These are phyloP conservation scores for Mycena indigotica DNA, from an alignment of 768 basidiomycete species.

Conservation along the genomic window DNA sequence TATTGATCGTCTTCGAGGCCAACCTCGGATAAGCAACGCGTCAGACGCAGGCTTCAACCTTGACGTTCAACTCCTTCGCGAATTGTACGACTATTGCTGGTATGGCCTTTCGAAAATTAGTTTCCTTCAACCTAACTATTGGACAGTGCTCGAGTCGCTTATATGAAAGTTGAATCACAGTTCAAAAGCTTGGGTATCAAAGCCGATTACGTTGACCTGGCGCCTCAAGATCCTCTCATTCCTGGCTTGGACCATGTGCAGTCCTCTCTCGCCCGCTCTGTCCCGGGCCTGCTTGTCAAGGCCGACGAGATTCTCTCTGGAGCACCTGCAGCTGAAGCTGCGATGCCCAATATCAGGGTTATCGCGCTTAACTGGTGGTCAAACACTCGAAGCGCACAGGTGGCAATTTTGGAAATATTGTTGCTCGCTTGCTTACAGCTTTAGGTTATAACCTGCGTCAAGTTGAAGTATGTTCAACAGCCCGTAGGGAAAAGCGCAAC, in stretches of 20 bases:
- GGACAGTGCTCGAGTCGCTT: constrained; percentile 85
- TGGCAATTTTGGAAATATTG: too few relatives aligned
- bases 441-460: constrained; percentile 86
- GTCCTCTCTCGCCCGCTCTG: constrained; percentile 72
- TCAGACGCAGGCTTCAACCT: constrained; percentile 58
- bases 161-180: constrained; percentile 84
- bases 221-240: constrained; percentile 39
- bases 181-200: constrained; percentile 81
- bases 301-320: constrained; percentile 80
- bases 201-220: constrained; percentile 72
- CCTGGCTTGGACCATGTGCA: constrained; percentile 60
- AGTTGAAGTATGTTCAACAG: constrained; percentile 87
- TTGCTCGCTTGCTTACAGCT: too few relatives aligned
- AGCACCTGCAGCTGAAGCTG: constrained; percentile 86
- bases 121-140: not conserved
- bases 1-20: constrained; percentile 63
- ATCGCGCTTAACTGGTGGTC: constrained; percentile 94
- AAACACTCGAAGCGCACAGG: constrained; percentile 63
- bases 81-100: constrained; percentile 90
- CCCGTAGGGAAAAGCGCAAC: constrained; percentile 73
- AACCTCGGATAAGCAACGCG: not conserved
- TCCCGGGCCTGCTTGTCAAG: constrained; percentile 83
- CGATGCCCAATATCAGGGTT: constrained; percentile 89
- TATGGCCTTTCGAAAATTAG: constrained; percentile 31
- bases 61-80: constrained; percentile 70